These are phyloP conservation scores for Xanthoceras sorbifolium DNA, from an alignment of 345 rosid species.

Conservation along the genomic window DNA sequence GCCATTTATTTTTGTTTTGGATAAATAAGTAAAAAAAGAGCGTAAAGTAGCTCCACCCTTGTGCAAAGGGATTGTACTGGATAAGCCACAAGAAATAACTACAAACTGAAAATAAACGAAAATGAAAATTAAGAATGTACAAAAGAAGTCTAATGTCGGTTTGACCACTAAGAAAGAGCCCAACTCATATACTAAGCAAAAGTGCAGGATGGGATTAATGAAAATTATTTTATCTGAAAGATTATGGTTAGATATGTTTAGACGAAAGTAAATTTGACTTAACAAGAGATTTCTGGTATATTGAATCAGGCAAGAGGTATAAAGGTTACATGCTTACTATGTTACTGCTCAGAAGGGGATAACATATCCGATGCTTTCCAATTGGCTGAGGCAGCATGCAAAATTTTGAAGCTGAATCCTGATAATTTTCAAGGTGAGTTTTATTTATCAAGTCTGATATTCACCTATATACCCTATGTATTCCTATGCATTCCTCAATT, in stretches of 20 bases:
- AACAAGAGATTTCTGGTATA: constrained; percentile 6
- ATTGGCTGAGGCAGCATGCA: constrained; percentile 73
- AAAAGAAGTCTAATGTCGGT: not conserved
- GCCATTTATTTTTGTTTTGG: not conserved
- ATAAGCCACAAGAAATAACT: not conserved
- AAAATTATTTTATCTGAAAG: not conserved
- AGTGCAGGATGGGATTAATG: not conserved
- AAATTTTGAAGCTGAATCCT: constrained; percentile 48
- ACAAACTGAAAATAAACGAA: not conserved
- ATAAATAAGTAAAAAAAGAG: not conserved
- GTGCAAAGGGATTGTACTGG: not conserved
- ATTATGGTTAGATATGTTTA: not conserved
- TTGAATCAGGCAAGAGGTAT: constrained; percentile 75
- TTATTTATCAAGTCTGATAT: not conserved
- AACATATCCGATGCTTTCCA: constrained; percentile 76
- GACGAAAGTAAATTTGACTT: constrained; percentile 5
- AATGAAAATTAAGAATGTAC: not conserved
- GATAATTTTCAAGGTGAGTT: constrained; percentile 52
- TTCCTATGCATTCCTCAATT: not conserved
- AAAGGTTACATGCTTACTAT: constrained; percentile 77
- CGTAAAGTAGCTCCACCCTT: not conserved
- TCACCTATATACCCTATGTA: not conserved
- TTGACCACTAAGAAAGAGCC: not conserved
- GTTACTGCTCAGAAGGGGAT: constrained; percentile 98
- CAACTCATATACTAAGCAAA: not conserved